Percentiles rank a stretch among this genome's conserved stretches.
Evolutionary conservation across 2,329 filamentous ascomycete species (phyloP).

Genomic region (Neonectria neomacrospora): DNA sequence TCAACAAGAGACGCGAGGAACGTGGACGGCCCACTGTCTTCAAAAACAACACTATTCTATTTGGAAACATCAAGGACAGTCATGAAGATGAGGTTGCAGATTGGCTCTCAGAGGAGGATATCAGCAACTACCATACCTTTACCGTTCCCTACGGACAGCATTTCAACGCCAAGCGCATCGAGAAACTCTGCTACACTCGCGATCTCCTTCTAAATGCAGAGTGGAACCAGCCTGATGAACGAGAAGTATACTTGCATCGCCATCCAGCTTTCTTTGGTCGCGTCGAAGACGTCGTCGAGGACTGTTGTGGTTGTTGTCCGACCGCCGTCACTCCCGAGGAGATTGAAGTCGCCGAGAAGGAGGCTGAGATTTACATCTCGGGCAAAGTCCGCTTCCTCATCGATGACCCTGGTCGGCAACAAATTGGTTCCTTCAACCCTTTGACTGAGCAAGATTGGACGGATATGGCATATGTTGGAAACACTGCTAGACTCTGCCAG

Average conservation of each 20-base stretch:
- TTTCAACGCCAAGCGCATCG: constrained; percentile 76
- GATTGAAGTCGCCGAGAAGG: constrained; percentile 74
- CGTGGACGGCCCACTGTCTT: constrained; percentile 72
- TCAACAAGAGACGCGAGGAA: constrained; percentile 75
- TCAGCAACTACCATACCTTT: constrained; percentile 84
- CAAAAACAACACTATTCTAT: constrained; percentile 48
- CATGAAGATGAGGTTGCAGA: constrained; percentile 86
- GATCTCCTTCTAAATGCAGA: constrained; percentile 86
- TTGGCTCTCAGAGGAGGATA: constrained; percentile 80
- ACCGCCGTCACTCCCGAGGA: constrained; percentile 76
- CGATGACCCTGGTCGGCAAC: constrained; percentile 83
- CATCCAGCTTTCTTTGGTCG: constrained; percentile 88
- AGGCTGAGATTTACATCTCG: constrained; percentile 80
- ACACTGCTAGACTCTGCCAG: constrained; percentile 80
- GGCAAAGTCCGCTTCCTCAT: constrained; percentile 79
- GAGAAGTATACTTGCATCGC: constrained; percentile 81
- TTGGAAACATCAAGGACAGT: constrained; percentile 81
- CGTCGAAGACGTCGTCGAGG: constrained; percentile 77
- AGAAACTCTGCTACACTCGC: constrained; percentile 83
- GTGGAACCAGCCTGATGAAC: constrained; percentile 82
- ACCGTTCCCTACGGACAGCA: constrained; percentile 74
- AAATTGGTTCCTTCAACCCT: constrained; percentile 79
- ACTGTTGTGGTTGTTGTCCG: constrained; percentile 86
- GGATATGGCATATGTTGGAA: constrained; percentile 89
- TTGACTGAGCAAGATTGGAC: constrained; percentile 88